Evolutionary conservation across 2,329 filamentous ascomycete species (phyloP).

Genomic region (Furcasterigmium sp.): DNA sequence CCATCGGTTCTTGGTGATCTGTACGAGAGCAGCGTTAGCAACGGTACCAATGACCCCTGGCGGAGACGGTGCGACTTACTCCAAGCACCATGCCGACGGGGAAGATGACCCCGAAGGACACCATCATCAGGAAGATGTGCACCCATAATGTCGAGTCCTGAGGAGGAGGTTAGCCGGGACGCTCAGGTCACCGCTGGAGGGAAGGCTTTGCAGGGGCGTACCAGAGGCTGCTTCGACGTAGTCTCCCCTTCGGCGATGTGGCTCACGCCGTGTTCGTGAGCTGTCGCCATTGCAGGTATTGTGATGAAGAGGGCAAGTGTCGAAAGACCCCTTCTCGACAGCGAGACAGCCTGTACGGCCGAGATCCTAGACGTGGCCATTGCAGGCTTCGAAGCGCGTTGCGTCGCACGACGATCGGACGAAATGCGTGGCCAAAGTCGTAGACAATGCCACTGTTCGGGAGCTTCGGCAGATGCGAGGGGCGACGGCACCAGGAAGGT

Average conservation of each 20-base stretch:
- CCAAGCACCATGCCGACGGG: constrained; percentile 94
- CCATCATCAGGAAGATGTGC: constrained; percentile 83
- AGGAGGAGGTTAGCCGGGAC: neutral
- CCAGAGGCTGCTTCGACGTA: neutral
- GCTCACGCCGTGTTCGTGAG: constrained; percentile 1
- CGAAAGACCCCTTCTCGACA: neutral
- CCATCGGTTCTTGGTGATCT: constrained; percentile 89
- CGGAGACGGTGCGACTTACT: constrained; percentile 55
- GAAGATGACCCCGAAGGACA: constrained; percentile 88
- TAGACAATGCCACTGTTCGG: no score
- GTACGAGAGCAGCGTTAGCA: constrained; percentile 12
- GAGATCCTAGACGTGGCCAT: neutral
- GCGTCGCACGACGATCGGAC: no score
- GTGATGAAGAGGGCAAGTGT: neutral
- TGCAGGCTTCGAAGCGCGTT: no score
- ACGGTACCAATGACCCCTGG: neutral
- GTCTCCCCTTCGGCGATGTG: neutral
- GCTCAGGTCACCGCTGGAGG: no score
- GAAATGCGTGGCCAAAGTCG: no score
- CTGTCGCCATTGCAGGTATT: neutral
- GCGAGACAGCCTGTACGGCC: neutral
- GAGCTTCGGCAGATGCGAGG: no score
- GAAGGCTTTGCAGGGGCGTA: neutral
- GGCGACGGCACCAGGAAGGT: no score
- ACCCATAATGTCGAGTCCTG: constrained; percentile 84